Base-by-base conservation (phyloP, 805 yeast species). In the Sugiyamaella smithiae region DNA sequence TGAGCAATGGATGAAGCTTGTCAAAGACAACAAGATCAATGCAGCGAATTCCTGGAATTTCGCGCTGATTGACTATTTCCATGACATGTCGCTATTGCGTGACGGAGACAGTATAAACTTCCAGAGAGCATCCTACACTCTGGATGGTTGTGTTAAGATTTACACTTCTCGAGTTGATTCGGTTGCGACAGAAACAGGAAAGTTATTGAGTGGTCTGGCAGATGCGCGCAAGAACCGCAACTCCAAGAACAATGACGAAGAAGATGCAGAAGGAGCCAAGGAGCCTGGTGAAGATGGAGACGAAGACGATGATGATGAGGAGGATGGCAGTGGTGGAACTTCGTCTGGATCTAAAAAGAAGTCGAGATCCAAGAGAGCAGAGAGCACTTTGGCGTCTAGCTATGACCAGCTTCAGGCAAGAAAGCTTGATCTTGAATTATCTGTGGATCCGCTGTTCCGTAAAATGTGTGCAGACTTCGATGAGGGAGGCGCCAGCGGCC, bases 131-230 rank as follows among this genome's bases (percentile, higher is more conserved):
- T 81, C 93, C 0, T 88, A 95, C 2, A 88, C 97, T 0, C 70
- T 91, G 19, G 97, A 90, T 60, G 97, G 97, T 0, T 90, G 97
- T 71, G 91, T 90, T 28, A 89, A 89, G 68, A 88, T 91, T 46
- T 91, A 91, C 63, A 80, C 90, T 9, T 85, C 95, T 12, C 77
- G 98, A 58, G 89, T 91, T 19, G 97, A 90, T 60, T 85, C 96
- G 0, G 95, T 88, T 0, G 95, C 90, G 4, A 82, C 85, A 6
- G 97, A 90, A 59, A 89, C 97, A 0, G 95, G 96, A 1, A 81
- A 82, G 58, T 71, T 91, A 48, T 67, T 89, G 29, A 84, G 86
- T 65, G 95, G 96, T 2, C 67, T 87, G 48, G 81, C 89, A 1
- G 66, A 62, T 9, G 54, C 60, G 40, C 51, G 43, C 45, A 43